Conservation (phyloP, 1,284 basidiomycete genomes). For the Leccinum solheimii region DNA sequence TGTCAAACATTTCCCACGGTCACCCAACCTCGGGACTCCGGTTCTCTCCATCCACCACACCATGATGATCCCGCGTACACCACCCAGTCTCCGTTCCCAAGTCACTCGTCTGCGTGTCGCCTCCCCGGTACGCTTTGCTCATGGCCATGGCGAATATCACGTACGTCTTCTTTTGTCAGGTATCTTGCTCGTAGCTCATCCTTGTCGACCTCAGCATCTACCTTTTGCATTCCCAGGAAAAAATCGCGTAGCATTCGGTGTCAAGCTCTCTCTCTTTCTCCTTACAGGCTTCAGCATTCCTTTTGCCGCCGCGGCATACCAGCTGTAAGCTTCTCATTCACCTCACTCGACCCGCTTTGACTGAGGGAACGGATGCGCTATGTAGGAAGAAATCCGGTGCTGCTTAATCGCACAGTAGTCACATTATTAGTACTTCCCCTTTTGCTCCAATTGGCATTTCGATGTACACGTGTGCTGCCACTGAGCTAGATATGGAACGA, state of each 20-base stretch:
- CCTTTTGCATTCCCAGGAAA: constrained; percentile 66
- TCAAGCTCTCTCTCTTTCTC: constrained; percentile 59
- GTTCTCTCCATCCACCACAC: constrained; percentile 15
- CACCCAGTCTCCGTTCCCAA: constrained; percentile 40
- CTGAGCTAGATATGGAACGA: constrained; percentile 4
- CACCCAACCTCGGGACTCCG: constrained; percentile 9
- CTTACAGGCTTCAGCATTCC: constrained; percentile 64
- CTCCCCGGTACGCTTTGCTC: constrained; percentile 36
- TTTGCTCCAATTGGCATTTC: neutral
- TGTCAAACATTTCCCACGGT: constrained; percentile 23
- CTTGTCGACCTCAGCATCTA: constrained; percentile 50
- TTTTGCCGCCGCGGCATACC: constrained; percentile 59
- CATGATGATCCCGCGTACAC: constrained; percentile 43
- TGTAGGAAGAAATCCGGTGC: constrained; percentile 39
- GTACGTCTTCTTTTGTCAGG: constrained; percentile 39
- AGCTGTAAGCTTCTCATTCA: constrained; percentile 55
- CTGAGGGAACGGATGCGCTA: constrained; percentile 1
- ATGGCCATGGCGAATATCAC: constrained; percentile 59
- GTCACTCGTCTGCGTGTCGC: constrained; percentile 37
- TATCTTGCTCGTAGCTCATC: neutral
- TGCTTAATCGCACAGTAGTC: constrained; percentile 12
- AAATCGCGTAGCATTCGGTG: constrained; percentile 52
- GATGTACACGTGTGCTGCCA: constrained; percentile 12
- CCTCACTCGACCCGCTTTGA: constrained; percentile 1
- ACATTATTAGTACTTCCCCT: constrained; percentile 1